Percentiles rank a stretch among this genome's conserved stretches.
Conservation (phyloP, 139 green algal species). For the Edaphochlamys debaryana region DNA sequence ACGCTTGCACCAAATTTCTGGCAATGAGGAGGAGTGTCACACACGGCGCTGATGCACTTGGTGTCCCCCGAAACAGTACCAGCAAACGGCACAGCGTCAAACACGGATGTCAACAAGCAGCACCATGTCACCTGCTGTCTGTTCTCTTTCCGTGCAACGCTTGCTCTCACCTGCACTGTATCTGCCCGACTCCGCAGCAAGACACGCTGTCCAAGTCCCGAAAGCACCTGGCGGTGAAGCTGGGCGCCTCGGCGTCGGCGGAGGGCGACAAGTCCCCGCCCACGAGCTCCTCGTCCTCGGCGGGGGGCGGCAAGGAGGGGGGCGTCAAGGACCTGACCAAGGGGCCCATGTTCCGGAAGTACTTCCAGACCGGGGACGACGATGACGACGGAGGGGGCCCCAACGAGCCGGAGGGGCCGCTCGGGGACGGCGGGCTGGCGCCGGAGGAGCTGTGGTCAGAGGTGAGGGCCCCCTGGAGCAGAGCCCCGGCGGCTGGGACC, state of each 20-base stretch:
- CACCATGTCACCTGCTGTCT: too few species aligned
- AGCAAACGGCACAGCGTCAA: too few species aligned
- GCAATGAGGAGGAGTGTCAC: too few species aligned
- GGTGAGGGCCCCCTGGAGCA: slow-evolving; percentile 30
- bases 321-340: slow-evolving; percentile 41
- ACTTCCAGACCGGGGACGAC: slow-evolving; percentile 64
- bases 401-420: slow-evolving; percentile 31
- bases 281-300: not conserved
- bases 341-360: slow-evolving; percentile 57
- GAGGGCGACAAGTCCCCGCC: slow-evolving; percentile 19
- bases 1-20: too few species aligned
- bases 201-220: slow-evolving; percentile 54
- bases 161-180: not conserved
- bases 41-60: too few species aligned
- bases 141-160: too few species aligned
- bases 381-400: slow-evolving; percentile 31
- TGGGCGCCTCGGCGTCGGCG: slow-evolving; percentile 30
- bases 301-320: not conserved
- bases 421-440: slow-evolving; percentile 32
- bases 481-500: too few species aligned
- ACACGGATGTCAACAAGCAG: too few species aligned
- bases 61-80: too few species aligned
- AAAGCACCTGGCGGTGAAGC: slow-evolving; percentile 56
- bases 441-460: slow-evolving; percentile 49
- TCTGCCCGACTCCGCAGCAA: slow-evolving; percentile 33